Evolutionary conservation across 2,329 filamentous ascomycete genomes (phyloP), one percentile per base, ranked within the genome.

Genomic region (Fusarium solani-melongenae): DNA sequence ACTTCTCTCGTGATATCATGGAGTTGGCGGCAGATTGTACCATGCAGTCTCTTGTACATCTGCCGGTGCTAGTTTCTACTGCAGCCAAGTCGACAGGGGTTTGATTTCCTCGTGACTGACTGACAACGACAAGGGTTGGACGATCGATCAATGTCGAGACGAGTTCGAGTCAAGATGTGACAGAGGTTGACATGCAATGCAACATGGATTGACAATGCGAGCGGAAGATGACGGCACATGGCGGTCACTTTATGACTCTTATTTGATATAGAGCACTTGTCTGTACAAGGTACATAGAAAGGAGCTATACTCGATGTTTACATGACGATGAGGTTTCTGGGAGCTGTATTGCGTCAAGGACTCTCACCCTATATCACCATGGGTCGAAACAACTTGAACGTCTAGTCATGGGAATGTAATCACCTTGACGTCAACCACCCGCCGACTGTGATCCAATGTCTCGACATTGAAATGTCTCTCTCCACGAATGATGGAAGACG

Each of bases 341-440:
- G 6, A 53, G 41, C 12, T 46, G 15, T 20, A 9, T 31, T 51
- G 46, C 27, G 46, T 51, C 46, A 31, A 51, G 9, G 46, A 31
- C 46, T 29, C 46, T 29, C 57, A 46, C 61, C 61, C 61, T 63
- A 53, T 44, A 61, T 31, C 55, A 27, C 15, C n/a, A 17, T 41
- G 38, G 31, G 24, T 66, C 61, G 41, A 65, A 62, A 66, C 51
- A 66, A 64, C 70, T 22, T 66, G 20, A 53, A 56, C 20, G 10
- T 27, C 46, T 55, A 41, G 20, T 39, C 49, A 8, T 44, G 44
- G 20, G 15, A 20, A 71, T 75, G 67, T 46, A 69, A 64, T 75
- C 74, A 76, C 69, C 64, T 72, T 76, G 72, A 76, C 74, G 74
- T 76, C 74, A 76, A 72, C 29, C 53, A 44, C 49, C 29, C 29